Evolutionary conservation across 1,139 yeast species (phyloP).

Genomic region (Debaryomycetaceae sp.): DNA sequence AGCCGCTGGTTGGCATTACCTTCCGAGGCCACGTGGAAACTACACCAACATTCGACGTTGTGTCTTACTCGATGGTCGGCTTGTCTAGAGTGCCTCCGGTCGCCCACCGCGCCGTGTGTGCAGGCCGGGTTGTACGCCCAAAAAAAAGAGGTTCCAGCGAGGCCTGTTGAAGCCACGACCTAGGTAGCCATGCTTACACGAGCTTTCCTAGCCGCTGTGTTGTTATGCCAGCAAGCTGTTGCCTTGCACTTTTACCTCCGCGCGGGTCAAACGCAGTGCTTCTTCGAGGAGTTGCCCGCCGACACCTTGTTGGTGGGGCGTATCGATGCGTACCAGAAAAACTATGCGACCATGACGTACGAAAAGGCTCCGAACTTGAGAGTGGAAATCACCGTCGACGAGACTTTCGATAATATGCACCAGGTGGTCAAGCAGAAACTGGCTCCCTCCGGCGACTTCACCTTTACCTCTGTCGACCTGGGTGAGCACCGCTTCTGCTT

Average conservation of each 20-base stretch:
- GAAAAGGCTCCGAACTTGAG: slow-evolving; percentile 20
- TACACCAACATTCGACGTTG: too few relatives aligned
- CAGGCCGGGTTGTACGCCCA: too few relatives aligned
- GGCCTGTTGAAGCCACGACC: too few relatives aligned
- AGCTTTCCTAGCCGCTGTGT: background rate
- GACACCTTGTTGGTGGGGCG: slow-evolving; percentile 36
- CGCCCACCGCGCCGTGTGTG: too few relatives aligned
- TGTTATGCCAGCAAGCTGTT: slow-evolving; percentile 4
- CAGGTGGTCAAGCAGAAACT: slow-evolving; percentile 32
- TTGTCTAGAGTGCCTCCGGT: too few relatives aligned
- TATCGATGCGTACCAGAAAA: slow-evolving; percentile 30
- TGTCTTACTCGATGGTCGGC: too few relatives aligned
- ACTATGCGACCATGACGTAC: slow-evolving; percentile 21
- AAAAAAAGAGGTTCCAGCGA: too few relatives aligned
- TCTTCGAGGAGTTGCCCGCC: slow-evolving; percentile 33
- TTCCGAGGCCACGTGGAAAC: too few relatives aligned
- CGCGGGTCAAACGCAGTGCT: slow-evolving; percentile 36
- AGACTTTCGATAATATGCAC: slow-evolving; percentile 39
- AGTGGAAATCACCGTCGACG: slow-evolving; percentile 33
- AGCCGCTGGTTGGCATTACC: too few relatives aligned
- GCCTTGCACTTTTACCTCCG: slow-evolving; percentile 37
- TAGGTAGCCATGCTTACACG: too few relatives aligned
- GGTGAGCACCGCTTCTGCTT: slow-evolving; percentile 42
- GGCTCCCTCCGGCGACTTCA: slow-evolving; percentile 28
- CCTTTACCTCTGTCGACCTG: slow-evolving; percentile 20